These are phyloP conservation scores for Boletus vinaceobasis DNA, from an alignment of 768 basidiomycete species.

Conservation along the genomic window DNA sequence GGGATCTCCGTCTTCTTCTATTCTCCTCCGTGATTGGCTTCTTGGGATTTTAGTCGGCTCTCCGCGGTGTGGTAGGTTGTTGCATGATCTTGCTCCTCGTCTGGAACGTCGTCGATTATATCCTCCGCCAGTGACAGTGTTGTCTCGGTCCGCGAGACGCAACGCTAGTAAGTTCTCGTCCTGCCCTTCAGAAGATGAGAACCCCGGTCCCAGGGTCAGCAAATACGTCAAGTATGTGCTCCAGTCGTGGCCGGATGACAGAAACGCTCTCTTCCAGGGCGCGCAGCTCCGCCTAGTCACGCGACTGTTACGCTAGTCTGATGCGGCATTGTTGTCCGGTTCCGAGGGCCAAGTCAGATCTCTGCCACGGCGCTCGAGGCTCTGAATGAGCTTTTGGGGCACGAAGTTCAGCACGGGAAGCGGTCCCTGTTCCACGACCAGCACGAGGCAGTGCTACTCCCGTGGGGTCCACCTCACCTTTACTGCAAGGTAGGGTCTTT, in stretches of 20 bases:
- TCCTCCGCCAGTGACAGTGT: not conserved
- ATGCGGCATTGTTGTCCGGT: conserved; percentile 12
- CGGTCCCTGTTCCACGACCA: conserved; percentile 1
- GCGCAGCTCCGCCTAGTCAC: not conserved
- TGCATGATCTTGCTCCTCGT: conserved; percentile 3
- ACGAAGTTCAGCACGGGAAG: conserved; percentile 1
- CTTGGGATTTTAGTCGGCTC: conserved; percentile 19
- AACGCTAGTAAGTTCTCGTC: not conserved
- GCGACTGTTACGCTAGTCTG: too few species aligned
- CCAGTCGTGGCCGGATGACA: not conserved
- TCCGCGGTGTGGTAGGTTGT: conserved; percentile 20
- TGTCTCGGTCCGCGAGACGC: not conserved
- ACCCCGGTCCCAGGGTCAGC: not conserved
- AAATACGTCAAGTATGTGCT: not conserved
- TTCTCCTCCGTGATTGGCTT: conserved; percentile 11
- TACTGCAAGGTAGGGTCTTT: conserved; percentile 20
- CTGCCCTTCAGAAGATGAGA: conserved; percentile 2
- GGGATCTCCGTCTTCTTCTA: conserved; percentile 7
- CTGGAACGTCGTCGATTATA: conserved; percentile 9
- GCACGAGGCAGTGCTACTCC: conserved; percentile 8
- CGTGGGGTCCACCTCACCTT: conserved; percentile 13
- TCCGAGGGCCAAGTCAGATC: conserved; percentile 23
- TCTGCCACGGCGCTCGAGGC: conserved; percentile 6
- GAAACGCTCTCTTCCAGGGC: not conserved
- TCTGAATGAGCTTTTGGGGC: conserved; percentile 5